These are phyloP conservation scores for Sarocladium brachiariae DNA, from an alignment of 2,329 filamentous ascomycete species.

Conservation along the genomic window DNA sequence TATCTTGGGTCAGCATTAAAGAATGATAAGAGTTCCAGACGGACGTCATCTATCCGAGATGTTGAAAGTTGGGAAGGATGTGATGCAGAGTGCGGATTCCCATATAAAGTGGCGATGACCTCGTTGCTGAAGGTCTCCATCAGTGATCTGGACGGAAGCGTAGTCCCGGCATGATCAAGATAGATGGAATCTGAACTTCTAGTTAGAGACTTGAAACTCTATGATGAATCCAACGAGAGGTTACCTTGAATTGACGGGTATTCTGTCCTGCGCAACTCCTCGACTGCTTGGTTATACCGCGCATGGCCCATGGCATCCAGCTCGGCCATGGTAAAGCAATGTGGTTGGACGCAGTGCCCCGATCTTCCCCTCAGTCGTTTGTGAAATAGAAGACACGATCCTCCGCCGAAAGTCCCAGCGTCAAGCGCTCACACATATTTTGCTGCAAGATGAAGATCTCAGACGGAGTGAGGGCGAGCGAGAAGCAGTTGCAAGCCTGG, in stretches of 20 bases:
- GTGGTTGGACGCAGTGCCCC: not conserved
- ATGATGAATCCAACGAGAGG: slow-evolving; percentile 6
- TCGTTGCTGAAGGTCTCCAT: slow-evolving; percentile 75
- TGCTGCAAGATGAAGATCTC: not conserved
- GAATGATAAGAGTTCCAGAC: slow-evolving; percentile 63
- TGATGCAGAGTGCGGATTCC: slow-evolving; percentile 88
- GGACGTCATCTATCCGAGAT: slow-evolving; percentile 66
- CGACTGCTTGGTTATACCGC: slow-evolving; percentile 52
- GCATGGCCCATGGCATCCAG: not conserved
- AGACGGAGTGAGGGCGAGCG: too few species aligned
- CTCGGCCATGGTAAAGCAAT: not conserved
- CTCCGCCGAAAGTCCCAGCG: not conserved
- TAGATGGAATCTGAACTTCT: slow-evolving; percentile 54
- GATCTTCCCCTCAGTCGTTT: not conserved
- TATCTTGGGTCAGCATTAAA: slow-evolving; percentile 74
- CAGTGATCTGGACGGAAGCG: slow-evolving; percentile 70
- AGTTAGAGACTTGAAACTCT: not conserved
- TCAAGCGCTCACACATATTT: not conserved
- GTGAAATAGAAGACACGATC: not conserved
- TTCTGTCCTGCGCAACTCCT: slow-evolving; percentile 50
- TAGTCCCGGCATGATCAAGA: slow-evolving; percentile 94
- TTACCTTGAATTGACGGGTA: slow-evolving; percentile 65
- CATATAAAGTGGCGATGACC: slow-evolving; percentile 72
- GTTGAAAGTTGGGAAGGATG: slow-evolving; percentile 72
- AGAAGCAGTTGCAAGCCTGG: not conserved